Evolutionary conservation across 176 grass and related monocot genomes (phyloP).

Genomic region (Otatea glauca): DNA sequence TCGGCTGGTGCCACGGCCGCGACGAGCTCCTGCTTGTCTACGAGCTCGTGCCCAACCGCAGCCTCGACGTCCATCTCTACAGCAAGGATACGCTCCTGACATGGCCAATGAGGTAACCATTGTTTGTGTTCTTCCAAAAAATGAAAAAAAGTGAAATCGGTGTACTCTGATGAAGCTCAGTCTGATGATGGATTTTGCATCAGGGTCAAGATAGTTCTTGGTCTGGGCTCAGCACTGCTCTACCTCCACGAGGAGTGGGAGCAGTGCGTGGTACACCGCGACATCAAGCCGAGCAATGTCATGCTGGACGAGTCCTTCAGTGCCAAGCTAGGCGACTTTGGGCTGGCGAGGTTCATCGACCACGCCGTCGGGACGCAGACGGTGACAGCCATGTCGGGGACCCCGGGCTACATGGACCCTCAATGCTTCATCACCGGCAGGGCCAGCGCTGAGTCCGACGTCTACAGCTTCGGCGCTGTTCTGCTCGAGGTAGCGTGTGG

Average conservation of each 20-base stretch:
- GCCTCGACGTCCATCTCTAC: conserved; percentile 55
- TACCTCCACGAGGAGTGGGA: conserved; percentile 48
- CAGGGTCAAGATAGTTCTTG: conserved; percentile 29
- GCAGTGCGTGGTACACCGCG: conserved; percentile 31
- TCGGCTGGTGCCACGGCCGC: conserved; percentile 44
- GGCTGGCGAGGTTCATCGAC: conserved; percentile 45
- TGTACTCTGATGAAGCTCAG: no score
- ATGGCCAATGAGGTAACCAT: not conserved
- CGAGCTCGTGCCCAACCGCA: conserved; percentile 59
- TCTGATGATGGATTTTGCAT: no score
- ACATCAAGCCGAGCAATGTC: conserved; percentile 46
- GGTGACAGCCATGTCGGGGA: conserved; percentile 31
- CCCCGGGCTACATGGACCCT: conserved; percentile 46
- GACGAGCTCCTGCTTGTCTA: conserved; percentile 46
- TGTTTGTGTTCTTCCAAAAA: no score
- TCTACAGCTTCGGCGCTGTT: conserved; percentile 50
- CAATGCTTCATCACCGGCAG: conserved; percentile 21
- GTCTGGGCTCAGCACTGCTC: conserved; percentile 9
- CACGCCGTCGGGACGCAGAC: conserved; percentile 35
- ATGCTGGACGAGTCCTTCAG: conserved; percentile 40
- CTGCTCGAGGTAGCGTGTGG: conserved; percentile 53
- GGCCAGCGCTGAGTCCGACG: conserved; percentile 32
- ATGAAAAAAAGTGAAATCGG: no score
- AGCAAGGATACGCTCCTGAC: not conserved
- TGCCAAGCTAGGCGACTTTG: conserved; percentile 50